Evolutionary conservation across 352 stramenopile genomes (phyloP).

Genomic region (Pythium sukuiense): DNA sequence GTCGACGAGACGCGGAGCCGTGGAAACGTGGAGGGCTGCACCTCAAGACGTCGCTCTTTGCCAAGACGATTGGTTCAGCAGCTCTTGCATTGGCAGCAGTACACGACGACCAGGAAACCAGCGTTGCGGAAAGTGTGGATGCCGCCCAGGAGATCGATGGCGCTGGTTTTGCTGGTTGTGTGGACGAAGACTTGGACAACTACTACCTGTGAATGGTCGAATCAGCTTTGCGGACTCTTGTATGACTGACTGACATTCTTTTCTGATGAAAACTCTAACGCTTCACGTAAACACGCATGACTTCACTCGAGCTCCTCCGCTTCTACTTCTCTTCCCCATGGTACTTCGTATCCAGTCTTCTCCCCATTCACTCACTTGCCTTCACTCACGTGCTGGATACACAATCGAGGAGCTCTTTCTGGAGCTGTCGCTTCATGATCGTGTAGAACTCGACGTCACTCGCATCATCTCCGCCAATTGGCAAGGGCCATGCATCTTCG

Average conservation of each 20-base stretch:
- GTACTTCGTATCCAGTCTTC: not conserved
- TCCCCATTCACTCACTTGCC: not conserved
- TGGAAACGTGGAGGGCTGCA: slow-evolving; percentile 6
- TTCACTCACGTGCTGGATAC: slow-evolving; percentile 12
- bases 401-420: slow-evolving; percentile 15
- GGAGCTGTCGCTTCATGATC: slow-evolving; percentile 14
- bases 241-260: not conserved
- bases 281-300: not conserved
- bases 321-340: not conserved
- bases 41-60: slow-evolving; percentile 14
- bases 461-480: not conserved
- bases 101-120: not conserved
- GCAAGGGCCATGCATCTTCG: not conserved
- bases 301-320: not conserved
- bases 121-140: not conserved
- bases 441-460: slow-evolving; percentile 22
- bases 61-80: slow-evolving; percentile 2
- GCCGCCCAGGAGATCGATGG: not conserved
- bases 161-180: not conserved
- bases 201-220: slow-evolving; percentile 7
- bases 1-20: slow-evolving; percentile 6
- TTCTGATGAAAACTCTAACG: too few relatives aligned
- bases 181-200: slow-evolving; percentile 2
- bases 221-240: not conserved
- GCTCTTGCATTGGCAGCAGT: not conserved